These are phyloP conservation scores for Cucumis cinereus DNA, from an alignment of 306 rosid species.

Conservation along the genomic window DNA sequence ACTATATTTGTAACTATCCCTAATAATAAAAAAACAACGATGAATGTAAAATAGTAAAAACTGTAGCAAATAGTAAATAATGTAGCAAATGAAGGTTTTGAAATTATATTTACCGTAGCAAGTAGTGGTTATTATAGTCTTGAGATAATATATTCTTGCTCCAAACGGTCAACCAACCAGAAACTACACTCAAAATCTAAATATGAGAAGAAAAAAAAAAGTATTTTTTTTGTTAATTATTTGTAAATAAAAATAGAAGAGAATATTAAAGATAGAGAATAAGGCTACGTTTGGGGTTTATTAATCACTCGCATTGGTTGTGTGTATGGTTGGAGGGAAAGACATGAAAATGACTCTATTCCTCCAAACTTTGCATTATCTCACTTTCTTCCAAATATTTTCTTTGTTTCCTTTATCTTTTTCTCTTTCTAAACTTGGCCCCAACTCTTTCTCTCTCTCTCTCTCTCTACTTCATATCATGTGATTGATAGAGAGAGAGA, in stretches of 20 bases:
- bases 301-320: not conserved
- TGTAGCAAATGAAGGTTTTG: too few relatives aligned
- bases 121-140: too few relatives aligned
- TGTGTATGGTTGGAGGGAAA: not conserved
- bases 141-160: too few relatives aligned
- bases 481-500: not conserved
- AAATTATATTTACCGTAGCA: too few relatives aligned
- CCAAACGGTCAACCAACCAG: too few relatives aligned
- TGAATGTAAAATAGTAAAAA: too few relatives aligned
- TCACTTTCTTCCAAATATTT: not conserved
- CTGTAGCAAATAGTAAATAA: too few relatives aligned
- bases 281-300: conserved; percentile 4
- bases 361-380: not conserved
- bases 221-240: too few relatives aligned
- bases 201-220: too few relatives aligned
- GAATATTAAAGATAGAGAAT: not conserved
- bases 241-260: not conserved
- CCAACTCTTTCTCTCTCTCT: not conserved
- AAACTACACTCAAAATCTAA: too few relatives aligned
- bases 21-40: too few relatives aligned
- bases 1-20: too few relatives aligned
- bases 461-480: not conserved
- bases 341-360: not conserved
- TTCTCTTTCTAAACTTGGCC: not conserved
- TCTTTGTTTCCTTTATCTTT: not conserved